Base-by-base conservation (phyloP, 306 rosid genomes). In the Purshia tridentata region DNA sequence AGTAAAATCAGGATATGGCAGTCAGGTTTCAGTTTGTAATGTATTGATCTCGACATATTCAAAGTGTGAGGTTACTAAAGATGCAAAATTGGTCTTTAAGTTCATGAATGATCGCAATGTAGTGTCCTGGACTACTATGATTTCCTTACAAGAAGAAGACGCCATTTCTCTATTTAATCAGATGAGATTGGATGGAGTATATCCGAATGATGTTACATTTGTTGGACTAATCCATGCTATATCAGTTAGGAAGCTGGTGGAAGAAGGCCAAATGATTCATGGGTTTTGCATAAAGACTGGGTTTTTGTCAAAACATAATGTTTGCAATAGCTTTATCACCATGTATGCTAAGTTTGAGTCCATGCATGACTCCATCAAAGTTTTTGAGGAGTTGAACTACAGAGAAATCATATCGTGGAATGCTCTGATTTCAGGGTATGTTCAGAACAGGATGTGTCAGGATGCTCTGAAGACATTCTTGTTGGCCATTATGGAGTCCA, bases 321-420 rank as follows among this genome's bases (percentile, higher is more conserved):
- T 90, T 45, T 82, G 83, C 86, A 92, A 87, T 76, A 92, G 96
- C 80, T 78, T 92, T 11, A 88, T 92, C 62, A 90, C 98, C 79
- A 92, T 92, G 97, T 90, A 92, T 79, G 91, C 97, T 41, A 87
- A 81, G 79, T 88, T 90, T 69, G 83, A 81, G 72, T 86, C 76
- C 53, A 80, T 87, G 87, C 78, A 83, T 59, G 93, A 87, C 52
- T 87, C 96, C 4, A 9, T 82, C 73, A 87, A 86, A 82, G 72
- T 93, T 77, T 92, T 90, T 72, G 88, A 90, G 82, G 97, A 90
- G 84, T 86, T 90, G 71, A 58, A 75, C 39, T 46, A 16, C 60
- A 86, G 84, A 76, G 93, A 88, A 77, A 85, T 82, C 52, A 76
- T 86, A 71, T 84, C 98, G n/a, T 93, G 98, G 97, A 93, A 93